A percentile compares a stretch with the other conserved stretches of the same genome.
Evolutionary conservation across 2,329 filamentous ascomycete genomes (phyloP).

Genomic region (Dryadomyces quercivorus): DNA sequence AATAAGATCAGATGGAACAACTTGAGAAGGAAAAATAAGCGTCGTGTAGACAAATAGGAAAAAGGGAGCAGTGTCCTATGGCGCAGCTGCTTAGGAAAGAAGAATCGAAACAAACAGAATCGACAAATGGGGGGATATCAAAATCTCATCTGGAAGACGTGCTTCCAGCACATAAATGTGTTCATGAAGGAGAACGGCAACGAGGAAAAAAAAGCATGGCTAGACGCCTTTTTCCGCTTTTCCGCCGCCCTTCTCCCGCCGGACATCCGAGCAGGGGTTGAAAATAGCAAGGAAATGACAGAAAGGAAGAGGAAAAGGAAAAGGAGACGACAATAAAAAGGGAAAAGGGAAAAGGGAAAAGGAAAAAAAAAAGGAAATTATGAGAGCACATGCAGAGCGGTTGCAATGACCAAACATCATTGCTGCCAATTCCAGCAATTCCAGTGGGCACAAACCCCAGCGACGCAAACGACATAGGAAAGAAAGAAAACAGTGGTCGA

Average conservation of each 20-base stretch:
- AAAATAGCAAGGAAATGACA: not conserved
- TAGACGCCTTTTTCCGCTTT: not conserved
- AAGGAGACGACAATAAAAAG: not conserved
- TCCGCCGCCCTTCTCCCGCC: not conserved
- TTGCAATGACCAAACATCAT: not conserved
- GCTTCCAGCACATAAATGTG: constrained; percentile 5
- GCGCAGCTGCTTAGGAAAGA: not conserved
- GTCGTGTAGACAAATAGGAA: not conserved
- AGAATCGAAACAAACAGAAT: not conserved
- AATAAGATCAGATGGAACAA: not conserved
- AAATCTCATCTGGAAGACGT: constrained; percentile 8
- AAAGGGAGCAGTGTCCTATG: not conserved
- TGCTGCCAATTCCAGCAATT: not conserved
- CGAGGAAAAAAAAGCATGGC: not conserved
- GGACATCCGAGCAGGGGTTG: not conserved
- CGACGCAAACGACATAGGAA: too few species aligned
- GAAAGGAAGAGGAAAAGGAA: not conserved
- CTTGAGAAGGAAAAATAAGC: not conserved
- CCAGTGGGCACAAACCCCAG: not conserved
- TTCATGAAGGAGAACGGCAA: constrained; percentile 1
- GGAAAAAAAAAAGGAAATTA: not conserved
- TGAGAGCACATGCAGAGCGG: not conserved
- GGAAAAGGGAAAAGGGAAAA: not conserved
- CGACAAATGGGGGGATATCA: constrained; percentile 11
- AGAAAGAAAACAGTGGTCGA: too few species aligned